Conservation (phyloP, 208 protist genomes). For the Trypanosoma grayi region DNA sequence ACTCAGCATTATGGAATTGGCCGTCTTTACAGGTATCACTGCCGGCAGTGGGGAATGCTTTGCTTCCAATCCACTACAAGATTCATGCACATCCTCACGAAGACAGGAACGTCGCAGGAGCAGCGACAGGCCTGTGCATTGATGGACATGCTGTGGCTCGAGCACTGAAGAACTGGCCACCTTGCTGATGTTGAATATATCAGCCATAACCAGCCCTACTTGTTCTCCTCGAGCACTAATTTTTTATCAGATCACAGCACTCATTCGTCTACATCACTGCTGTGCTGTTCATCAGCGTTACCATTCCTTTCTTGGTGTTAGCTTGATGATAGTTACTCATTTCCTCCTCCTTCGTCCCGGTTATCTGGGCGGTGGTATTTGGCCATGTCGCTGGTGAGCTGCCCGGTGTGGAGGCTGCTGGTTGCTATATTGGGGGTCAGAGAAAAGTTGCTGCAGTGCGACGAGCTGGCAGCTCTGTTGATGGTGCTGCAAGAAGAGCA, state of each 20-base stretch:
- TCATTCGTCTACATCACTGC: constrained; percentile 82
- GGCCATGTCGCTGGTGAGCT: constrained; percentile 67
- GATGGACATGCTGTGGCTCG: constrained; percentile 39
- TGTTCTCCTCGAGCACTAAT: constrained; percentile 72
- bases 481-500: constrained; percentile 34
- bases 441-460: constrained; percentile 56
- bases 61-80: constrained; percentile 73
- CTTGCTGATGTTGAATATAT: constrained; percentile 78
- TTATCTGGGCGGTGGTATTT: constrained; percentile 74
- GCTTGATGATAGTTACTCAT: constrained; percentile 75
- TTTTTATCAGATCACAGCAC: constrained; percentile 57
- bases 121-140: constrained; percentile 34
- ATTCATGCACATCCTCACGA: constrained; percentile 56
- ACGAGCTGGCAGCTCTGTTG: constrained; percentile 75
- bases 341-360: constrained; percentile 47
- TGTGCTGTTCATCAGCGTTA: constrained; percentile 89
- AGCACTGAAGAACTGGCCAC: constrained; percentile 84
- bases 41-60: too few species aligned
- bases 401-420: constrained; percentile 75
- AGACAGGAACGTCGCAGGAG: constrained; percentile 43
- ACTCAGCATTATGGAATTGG: constrained; percentile 31
- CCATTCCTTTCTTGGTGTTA: constrained; percentile 91
- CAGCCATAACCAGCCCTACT: constrained; percentile 77
- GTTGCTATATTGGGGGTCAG: constrained; percentile 69
- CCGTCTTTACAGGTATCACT: constrained; percentile 46